phyloP scores from a whole-genome alignment of 2,329 filamentous ascomycete genomes.

The Fusarium chlamydosporum region DNA sequence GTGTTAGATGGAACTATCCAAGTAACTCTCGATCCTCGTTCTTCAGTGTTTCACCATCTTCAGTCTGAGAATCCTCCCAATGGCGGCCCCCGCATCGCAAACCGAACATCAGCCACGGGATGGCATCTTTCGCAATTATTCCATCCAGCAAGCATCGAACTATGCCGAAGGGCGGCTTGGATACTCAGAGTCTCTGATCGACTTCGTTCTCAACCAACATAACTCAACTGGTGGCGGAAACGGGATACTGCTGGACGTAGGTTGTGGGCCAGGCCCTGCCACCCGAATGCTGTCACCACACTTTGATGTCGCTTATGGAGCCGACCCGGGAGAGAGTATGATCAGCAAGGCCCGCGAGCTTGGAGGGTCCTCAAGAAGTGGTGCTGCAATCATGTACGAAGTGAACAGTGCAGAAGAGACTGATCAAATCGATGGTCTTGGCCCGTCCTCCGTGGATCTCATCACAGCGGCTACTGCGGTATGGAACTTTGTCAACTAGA shows the following conservation, averaged over 20 bases:
- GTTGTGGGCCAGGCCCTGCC: constrained; percentile 8
- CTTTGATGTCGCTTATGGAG: constrained; percentile 10
- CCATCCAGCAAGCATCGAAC: constrained; percentile 4
- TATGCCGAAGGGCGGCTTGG: constrained; percentile 3
- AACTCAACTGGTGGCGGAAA: background rate
- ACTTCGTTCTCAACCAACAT: constrained; percentile 3
- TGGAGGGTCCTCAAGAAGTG: background rate
- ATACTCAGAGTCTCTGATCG: background rate
- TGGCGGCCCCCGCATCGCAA: background rate
- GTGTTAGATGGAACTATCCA: background rate
- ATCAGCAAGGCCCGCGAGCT: background rate
- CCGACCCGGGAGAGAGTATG: constrained; percentile 16
- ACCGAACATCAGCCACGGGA: background rate
- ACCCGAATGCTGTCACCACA: constrained; percentile 12
- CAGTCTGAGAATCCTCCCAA: background rate
- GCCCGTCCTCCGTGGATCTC: constrained; percentile 6
- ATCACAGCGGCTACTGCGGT: constrained; percentile 20
- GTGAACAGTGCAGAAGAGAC: background rate
- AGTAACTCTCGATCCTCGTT: no score
- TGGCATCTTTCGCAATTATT: constrained; percentile 15
- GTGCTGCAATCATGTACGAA: background rate
- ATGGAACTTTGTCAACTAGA: accelerated
- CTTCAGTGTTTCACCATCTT: no score
- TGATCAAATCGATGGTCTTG: background rate
- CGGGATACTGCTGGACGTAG: constrained; percentile 1